Percentiles rank a stretch among this genome's conserved stretches.
Evolutionary conservation across 1,284 basidiomycete species (phyloP).

Genomic region (Fomitopsis palustris): DNA sequence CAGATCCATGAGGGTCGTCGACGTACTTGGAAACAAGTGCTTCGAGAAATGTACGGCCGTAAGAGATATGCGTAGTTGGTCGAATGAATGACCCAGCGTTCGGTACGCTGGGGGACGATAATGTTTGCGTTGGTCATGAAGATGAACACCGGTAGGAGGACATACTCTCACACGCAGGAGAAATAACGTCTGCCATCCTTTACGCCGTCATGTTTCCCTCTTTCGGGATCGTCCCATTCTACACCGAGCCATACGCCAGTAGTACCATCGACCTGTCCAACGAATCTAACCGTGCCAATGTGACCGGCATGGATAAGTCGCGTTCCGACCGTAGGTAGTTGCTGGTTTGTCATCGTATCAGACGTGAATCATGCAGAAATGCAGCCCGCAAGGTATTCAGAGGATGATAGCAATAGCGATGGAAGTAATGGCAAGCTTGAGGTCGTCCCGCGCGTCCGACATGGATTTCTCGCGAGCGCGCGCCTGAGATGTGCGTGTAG

Average conservation of each 20-base stretch:
- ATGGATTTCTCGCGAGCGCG: not conserved
- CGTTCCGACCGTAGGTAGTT: constrained; percentile 37
- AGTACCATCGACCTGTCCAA: constrained; percentile 65
- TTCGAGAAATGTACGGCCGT: constrained; percentile 70
- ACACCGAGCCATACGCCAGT: constrained; percentile 84
- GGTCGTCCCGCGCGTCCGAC: not conserved
- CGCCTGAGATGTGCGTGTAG: constrained; percentile 4
- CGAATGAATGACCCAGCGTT: constrained; percentile 76
- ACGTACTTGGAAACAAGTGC: constrained; percentile 79
- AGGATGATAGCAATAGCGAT: not conserved
- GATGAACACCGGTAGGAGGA: not conserved
- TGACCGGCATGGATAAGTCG: constrained; percentile 49
- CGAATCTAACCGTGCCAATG: constrained; percentile 69
- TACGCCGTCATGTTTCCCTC: constrained; percentile 86
- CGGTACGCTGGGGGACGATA: constrained; percentile 36
- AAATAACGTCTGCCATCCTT: constrained; percentile 84
- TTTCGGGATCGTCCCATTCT: constrained; percentile 86
- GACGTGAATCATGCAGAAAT: not conserved
- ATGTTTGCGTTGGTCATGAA: constrained; percentile 4
- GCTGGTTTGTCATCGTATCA: not conserved
- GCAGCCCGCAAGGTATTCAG: not conserved
- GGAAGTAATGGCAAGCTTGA: not conserved
- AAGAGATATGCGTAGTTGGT: constrained; percentile 50
- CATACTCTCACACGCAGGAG: constrained; percentile 57
- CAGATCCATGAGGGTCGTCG: constrained; percentile 51